phyloP scores from a whole-genome alignment of 1,284 basidiomycete species.

The Heterobasidion annosum region DNA sequence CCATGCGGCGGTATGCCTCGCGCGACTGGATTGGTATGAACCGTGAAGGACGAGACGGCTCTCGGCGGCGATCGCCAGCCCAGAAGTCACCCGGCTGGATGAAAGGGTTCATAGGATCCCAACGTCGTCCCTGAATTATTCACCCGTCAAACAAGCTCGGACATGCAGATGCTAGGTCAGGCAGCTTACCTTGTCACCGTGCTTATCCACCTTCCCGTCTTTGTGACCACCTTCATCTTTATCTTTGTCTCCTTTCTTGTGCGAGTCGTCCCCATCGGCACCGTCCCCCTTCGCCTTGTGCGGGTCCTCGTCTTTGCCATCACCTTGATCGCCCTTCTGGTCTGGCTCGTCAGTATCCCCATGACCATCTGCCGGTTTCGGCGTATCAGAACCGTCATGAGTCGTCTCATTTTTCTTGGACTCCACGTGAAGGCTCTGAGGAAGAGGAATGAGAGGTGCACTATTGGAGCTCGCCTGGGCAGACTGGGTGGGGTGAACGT shows the following conservation, averaged over 20 bases:
- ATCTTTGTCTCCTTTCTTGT: not conserved
- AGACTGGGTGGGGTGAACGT: constrained; percentile 9
- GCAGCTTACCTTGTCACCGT: constrained; percentile 12
- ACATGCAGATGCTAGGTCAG: not conserved
- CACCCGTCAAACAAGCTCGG: not conserved
- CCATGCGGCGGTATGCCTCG: no score
- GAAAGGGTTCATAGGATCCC: constrained; percentile 13
- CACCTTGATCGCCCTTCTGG: not conserved
- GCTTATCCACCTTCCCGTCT: constrained; percentile 6
- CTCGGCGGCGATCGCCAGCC: constrained; percentile 12
- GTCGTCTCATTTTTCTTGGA: not conserved
- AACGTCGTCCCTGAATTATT: constrained; percentile 7
- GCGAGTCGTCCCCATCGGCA: not conserved
- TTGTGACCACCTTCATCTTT: not conserved
- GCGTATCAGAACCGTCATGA: not conserved
- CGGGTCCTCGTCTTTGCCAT: not conserved
- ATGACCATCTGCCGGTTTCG: not conserved
- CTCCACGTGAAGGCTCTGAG: constrained; percentile 3
- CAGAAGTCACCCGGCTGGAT: constrained; percentile 14
- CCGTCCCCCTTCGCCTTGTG: not conserved
- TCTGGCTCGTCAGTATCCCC: not conserved
- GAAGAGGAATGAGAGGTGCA: constrained; percentile 14
- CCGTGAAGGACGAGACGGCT: constrained; percentile 4
- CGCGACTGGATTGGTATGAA: not conserved
- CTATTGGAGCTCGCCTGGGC: not conserved